phyloP scores from a whole-genome alignment of 768 basidiomycete species.

The Naematelia encephala region DNA sequence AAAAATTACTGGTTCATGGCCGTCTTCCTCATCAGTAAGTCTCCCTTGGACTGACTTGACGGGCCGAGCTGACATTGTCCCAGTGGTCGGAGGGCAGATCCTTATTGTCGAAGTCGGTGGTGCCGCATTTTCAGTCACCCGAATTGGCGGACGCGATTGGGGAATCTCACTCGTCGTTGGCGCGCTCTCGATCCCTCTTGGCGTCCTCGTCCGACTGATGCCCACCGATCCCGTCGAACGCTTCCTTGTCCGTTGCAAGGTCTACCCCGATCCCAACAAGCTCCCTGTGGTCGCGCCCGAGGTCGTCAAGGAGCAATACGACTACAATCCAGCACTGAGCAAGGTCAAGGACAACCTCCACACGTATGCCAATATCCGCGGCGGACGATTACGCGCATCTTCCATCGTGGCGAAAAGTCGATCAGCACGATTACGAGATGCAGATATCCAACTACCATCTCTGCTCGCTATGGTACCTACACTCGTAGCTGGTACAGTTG shows the following conservation, averaged over 20 bases:
- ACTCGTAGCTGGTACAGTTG: conserved; percentile 69
- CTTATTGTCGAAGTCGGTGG: conserved; percentile 88
- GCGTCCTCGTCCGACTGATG: conserved; percentile 70
- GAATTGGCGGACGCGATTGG: conserved; percentile 80
- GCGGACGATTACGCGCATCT: conserved; percentile 80
- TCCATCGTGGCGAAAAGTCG: conserved; percentile 81
- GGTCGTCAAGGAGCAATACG: conserved; percentile 43
- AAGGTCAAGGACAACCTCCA: conserved; percentile 80
- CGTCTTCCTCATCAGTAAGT: conserved; percentile 79
- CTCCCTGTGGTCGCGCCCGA: conserved; percentile 66
- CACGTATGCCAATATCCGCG: conserved; percentile 61
- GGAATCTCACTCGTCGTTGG: conserved; percentile 87
- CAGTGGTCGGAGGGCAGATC: conserved; percentile 77
- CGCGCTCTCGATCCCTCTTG: conserved; percentile 80
- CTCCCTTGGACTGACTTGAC: not conserved
- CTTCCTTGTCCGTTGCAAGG: conserved; percentile 57
- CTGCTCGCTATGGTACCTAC: conserved; percentile 74
- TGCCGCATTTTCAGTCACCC: conserved; percentile 82
- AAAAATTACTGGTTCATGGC: conserved; percentile 78
- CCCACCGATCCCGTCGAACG: conserved; percentile 77
- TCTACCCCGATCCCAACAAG: conserved; percentile 63
- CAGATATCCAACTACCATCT: conserved; percentile 54
- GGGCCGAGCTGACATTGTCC: conserved; percentile 46
- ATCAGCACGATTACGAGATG: conserved; percentile 55
- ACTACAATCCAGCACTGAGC: conserved; percentile 65